Base-by-base conservation (phyloP, 2,329 filamentous ascomycete species). In the Nannizzia gypsea region DNA sequence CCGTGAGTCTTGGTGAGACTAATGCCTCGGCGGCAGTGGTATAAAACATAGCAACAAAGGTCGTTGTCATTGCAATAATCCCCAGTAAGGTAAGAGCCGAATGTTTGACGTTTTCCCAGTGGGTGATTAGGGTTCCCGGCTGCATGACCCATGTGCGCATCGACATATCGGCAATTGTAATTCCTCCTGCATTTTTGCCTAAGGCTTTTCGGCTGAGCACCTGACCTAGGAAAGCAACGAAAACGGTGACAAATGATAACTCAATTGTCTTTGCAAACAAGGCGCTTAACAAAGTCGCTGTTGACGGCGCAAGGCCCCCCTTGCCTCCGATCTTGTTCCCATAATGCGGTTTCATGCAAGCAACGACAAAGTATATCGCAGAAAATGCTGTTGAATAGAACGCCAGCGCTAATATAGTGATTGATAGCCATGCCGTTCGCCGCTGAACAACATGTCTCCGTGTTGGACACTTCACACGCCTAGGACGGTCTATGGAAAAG, bases 91-190 rank as follows among this genome's bases (percentile, higher is more conserved):
- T 86, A 1, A 81, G 64, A 0, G 78, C 84, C 0, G 85, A 85
- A 61, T 86, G 85, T 3, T 80, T 79, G 0, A 90, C 74, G 3
- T 81, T 81, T 63, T 85, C 79, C 71, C 79, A 86, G 65, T 89
- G 84, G 0, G 85, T 88, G 20, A 92, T 76, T 63, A 92, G 76
- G 0, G 83, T 86, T 0, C 88, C 88, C 0, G 87, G 87, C 70
- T 87, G 83, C 74, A 85, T 81, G 20, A 86, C 80, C 88, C 88
- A 92, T 48, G 81, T 81, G 54, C 88, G 80, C 86, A 92, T 90
- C 15, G 81, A 85, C 76, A 91, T 82, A 67, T 92, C 88, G 0
- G 88, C 85, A 15, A 92, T 78, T 0, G 83, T 89, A 61, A 91
- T 80, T 1, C 88, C 88, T 2, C 76, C 74, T 0, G 83, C 80